Evolutionary conservation across 1,139 yeast genomes (phyloP).

Genomic region (Torulaspora globosa): DNA sequence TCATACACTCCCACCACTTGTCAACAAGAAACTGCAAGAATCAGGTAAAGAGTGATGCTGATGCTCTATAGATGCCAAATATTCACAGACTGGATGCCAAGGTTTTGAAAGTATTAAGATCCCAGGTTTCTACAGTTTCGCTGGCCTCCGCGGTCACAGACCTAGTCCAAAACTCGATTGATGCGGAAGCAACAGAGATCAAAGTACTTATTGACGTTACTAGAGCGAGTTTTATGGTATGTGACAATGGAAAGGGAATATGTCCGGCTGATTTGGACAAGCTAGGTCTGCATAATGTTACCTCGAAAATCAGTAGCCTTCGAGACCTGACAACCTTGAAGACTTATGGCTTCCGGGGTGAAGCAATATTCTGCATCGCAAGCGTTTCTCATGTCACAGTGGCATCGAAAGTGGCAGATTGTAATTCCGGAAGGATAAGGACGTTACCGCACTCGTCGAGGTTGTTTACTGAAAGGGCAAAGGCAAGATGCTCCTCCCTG

Average conservation of each 20-base stretch:
- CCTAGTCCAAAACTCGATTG: constrained; percentile 49
- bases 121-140: constrained; percentile 32
- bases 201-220: constrained; percentile 41
- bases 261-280: constrained; percentile 48
- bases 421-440: constrained; percentile 30
- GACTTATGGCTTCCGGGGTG: constrained; percentile 45
- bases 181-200: constrained; percentile 49
- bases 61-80: constrained; percentile 3
- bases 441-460: constrained; percentile 14
- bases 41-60: not conserved
- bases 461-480: constrained; percentile 4
- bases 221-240: constrained; percentile 42
- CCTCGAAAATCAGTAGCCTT: constrained; percentile 44
- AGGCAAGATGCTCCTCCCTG: constrained; percentile 5
- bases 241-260: constrained; percentile 55
- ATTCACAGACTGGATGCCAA: constrained; percentile 20
- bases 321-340: constrained; percentile 32
- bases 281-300: constrained; percentile 40
- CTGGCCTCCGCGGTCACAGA: constrained; percentile 41
- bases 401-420: constrained; percentile 37
- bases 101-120: constrained; percentile 25
- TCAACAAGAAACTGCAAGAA: not conserved
- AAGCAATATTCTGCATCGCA: constrained; percentile 44
- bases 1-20: no score
- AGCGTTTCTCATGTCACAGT: constrained; percentile 39